phyloP scores from a whole-genome alignment of 805 yeast genomes.

The Starmerella sp. region DNA sequence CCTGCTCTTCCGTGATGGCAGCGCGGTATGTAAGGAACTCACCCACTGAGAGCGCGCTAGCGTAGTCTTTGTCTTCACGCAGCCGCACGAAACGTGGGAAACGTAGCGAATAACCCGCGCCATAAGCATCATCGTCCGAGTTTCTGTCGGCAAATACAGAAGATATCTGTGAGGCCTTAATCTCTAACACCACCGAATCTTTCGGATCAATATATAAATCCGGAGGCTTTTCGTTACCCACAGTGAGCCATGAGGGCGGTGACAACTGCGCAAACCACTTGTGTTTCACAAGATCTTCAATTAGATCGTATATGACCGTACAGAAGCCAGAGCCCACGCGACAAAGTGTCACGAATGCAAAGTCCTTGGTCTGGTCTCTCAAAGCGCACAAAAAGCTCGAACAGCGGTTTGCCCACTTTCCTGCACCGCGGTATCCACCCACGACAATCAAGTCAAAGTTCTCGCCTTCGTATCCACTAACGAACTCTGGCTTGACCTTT shows the following conservation, averaged over 20 bases:
- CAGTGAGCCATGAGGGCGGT: conserved; percentile 15
- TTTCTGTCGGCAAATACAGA: conserved; percentile 23
- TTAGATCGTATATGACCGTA: conserved; percentile 45
- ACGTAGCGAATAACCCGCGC: conserved; percentile 58
- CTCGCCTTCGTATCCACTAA: conserved; percentile 69
- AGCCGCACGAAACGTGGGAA: conserved; percentile 63
- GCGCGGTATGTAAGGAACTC: conserved; percentile 34
- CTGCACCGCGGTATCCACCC: conserved; percentile 65
- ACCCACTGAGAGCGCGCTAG: conserved; percentile 42
- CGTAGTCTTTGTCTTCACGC: conserved; percentile 57
- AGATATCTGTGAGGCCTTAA: conserved; percentile 68
- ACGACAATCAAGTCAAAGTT: conserved; percentile 68
- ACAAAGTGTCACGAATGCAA: conserved; percentile 54
- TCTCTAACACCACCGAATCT: conserved; percentile 67
- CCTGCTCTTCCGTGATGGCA: background rate
- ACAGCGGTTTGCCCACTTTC: conserved; percentile 31
- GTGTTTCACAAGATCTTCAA: conserved; percentile 46
- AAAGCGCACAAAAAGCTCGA: conserved; percentile 67
- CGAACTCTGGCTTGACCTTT: conserved; percentile 83
- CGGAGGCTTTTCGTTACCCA: conserved; percentile 11
- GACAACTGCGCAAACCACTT: conserved; percentile 40
- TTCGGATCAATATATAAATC: conserved; percentile 66
- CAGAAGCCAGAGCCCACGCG: conserved; percentile 78
- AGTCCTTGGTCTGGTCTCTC: conserved; percentile 33
- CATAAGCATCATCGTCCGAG: conserved; percentile 35